These are phyloP conservation scores for Pterulicium gracile DNA, from an alignment of 1,284 basidiomycete genomes.

Conservation along the genomic window DNA sequence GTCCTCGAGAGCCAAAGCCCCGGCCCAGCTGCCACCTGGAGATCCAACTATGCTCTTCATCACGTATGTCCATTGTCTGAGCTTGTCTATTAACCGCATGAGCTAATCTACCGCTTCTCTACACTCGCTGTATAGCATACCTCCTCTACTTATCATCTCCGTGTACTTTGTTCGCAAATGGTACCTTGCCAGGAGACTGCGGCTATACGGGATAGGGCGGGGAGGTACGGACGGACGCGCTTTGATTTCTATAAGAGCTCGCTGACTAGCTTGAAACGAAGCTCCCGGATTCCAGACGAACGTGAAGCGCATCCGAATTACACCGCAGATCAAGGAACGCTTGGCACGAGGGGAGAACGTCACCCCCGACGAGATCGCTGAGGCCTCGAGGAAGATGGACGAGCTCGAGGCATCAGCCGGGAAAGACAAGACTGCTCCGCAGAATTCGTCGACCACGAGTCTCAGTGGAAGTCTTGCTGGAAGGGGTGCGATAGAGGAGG, in stretches of 20 bases:
- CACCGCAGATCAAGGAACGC: constrained; percentile 35
- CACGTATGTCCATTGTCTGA: not conserved
- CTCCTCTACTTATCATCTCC: constrained; percentile 28
- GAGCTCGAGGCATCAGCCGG: constrained; percentile 16
- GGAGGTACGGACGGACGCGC: constrained; percentile 26
- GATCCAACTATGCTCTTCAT: not conserved
- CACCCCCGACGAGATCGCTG: constrained; percentile 35
- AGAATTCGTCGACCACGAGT: constrained; percentile 11
- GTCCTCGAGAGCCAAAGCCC: not conserved
- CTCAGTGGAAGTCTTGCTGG: not conserved
- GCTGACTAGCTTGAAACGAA: constrained; percentile 11
- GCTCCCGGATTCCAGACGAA: constrained; percentile 42
- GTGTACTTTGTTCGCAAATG: constrained; percentile 34
- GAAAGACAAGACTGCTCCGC: not conserved
- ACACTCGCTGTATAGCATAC: constrained; percentile 22
- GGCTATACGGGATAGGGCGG: constrained; percentile 37
- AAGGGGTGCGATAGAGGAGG: not conserved
- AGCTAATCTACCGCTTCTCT: constrained; percentile 20
- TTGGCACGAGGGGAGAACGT: constrained; percentile 36
- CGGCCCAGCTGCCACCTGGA: not conserved
- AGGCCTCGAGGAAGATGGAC: constrained; percentile 28
- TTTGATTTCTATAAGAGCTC: not conserved
- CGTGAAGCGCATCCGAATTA: constrained; percentile 32
- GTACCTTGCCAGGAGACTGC: constrained; percentile 32
- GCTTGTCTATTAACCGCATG: not conserved